A percentile compares a stretch with the other conserved stretches of the same genome.
Conservation (phyloP, 23 red algal genomes). For the Cyanidiococcus yangmingshanensis region DNA sequence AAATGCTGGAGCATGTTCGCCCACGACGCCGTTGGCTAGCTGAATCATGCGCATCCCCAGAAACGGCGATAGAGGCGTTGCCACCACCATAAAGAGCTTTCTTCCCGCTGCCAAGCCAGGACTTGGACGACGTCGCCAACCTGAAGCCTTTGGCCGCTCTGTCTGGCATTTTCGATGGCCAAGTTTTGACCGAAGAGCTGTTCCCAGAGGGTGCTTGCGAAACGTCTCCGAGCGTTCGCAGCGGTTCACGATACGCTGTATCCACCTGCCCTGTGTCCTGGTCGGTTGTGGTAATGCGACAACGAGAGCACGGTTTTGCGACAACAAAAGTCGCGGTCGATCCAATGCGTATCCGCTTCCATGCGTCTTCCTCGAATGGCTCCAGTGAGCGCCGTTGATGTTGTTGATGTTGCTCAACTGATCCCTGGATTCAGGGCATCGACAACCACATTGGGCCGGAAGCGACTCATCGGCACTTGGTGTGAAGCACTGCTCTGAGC, state of each 20-base stretch:
- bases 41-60: not conserved
- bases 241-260: not conserved
- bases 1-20: no score
- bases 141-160: not conserved
- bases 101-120: not conserved
- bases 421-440: not conserved
- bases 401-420: not conserved
- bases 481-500: not conserved
- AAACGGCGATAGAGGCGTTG: not conserved
- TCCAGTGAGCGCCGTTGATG: not conserved
- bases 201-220: not conserved
- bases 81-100: not conserved
- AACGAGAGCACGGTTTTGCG: constrained; percentile 3
- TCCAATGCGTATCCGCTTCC: not conserved
- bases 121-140: constrained; percentile 11
- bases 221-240: not conserved
- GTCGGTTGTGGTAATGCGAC: constrained; percentile 3
- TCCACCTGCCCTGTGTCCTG: constrained; percentile 6
- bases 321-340: not conserved
- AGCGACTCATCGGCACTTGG: constrained; percentile 8
- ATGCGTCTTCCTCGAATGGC: constrained; percentile 16
- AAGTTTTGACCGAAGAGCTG: constrained; percentile 10
- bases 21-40: not conserved
- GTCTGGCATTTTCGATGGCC: not conserved
- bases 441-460: not conserved